phyloP scores from a whole-genome alignment of 805 yeast genomes.

The Candida boleticola region DNA sequence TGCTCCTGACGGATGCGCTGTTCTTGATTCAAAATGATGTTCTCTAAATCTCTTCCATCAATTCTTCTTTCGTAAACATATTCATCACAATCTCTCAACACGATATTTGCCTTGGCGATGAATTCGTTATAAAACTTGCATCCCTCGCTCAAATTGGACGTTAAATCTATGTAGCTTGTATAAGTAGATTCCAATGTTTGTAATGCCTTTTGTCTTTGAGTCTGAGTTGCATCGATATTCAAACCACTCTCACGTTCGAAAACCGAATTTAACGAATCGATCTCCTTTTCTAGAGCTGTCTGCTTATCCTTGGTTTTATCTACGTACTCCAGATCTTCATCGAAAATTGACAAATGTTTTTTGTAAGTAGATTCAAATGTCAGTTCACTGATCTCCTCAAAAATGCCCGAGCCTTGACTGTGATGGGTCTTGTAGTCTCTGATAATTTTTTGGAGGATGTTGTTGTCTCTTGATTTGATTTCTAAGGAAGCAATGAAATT shows the following conservation, averaged over 20 bases:
- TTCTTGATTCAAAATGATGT: constrained; percentile 1
- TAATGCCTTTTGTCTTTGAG: constrained; percentile 47
- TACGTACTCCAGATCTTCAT: constrained; percentile 48
- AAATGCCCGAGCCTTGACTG: constrained; percentile 10
- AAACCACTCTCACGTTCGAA: constrained; percentile 23
- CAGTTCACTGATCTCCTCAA: constrained; percentile 22
- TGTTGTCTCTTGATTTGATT: constrained; percentile 44
- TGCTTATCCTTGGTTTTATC: constrained; percentile 34
- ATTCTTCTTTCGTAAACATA: constrained; percentile 51
- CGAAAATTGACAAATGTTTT: constrained; percentile 45
- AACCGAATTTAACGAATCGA: constrained; percentile 30
- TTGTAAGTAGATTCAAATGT: constrained; percentile 38
- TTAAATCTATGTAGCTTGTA: constrained; percentile 52
- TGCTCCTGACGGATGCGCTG: neutral
- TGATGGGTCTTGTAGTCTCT: constrained; percentile 38
- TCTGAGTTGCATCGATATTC: constrained; percentile 19
- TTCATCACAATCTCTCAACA: constrained; percentile 48
- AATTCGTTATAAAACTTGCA: constrained; percentile 67
- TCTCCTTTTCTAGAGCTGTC: constrained; percentile 32
- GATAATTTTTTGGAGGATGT: constrained; percentile 53
- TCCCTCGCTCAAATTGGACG: constrained; percentile 65
- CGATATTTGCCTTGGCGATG: constrained; percentile 41
- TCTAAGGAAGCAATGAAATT: constrained; percentile 42
- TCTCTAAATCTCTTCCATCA: constrained; percentile 53
- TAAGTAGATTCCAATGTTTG: constrained; percentile 51